Evolutionary conservation across 495 filamentous ascomycete species (phyloP), one percentile per base, ranked within the genome.

Genomic region (Xylaria grammica): DNA sequence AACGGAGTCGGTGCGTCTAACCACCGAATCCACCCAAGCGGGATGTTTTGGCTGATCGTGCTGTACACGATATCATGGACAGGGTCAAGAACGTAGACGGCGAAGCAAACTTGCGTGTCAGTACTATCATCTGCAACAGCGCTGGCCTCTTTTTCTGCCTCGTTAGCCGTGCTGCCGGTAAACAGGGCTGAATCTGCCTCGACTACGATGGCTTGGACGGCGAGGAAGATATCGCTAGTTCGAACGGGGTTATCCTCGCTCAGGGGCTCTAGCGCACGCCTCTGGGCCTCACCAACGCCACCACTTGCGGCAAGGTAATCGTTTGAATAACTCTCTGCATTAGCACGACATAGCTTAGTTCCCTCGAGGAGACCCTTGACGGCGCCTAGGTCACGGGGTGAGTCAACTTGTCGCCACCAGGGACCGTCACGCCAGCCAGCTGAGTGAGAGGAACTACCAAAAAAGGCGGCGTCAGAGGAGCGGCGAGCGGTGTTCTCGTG

Each of bases 211-310:
- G 96, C 92, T 77, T 98, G 96, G 49, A 98, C 89, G 22, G 93
- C 87, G 13, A 99, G 85, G 85, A 98, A 99, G 65, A 99, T 92
- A 73, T 99, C 93, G 66, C 90, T 94, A 74, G 87, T 93, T 48
- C 95, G 89, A 22, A 94, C 91, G 7, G 95, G 93, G 74, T 97
- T 98, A 48, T 85, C 87, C 76, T 94, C 91, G 73, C 84, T 89
- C 22, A 93, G 77, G 0, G 87, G 80, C 77, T 92, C 86, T 1
- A 88, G 87, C 19, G 92, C 92, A 46, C 87, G 84, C 73, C 89
- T 90, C 45, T 90, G 90, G 3, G 91, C 93, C 67, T 86, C 85
- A 68, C 91, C 88, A n/a, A 96, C 78, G 30, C 93, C 93, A 42
- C 93, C 93, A 60, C 85, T 79, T 0, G 87, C 76, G 15, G 88